Evolutionary conservation across 2,329 filamentous ascomycete species (phyloP), one percentile per base, ranked within the genome.

Genomic region (Aspergillus amoenus): DNA sequence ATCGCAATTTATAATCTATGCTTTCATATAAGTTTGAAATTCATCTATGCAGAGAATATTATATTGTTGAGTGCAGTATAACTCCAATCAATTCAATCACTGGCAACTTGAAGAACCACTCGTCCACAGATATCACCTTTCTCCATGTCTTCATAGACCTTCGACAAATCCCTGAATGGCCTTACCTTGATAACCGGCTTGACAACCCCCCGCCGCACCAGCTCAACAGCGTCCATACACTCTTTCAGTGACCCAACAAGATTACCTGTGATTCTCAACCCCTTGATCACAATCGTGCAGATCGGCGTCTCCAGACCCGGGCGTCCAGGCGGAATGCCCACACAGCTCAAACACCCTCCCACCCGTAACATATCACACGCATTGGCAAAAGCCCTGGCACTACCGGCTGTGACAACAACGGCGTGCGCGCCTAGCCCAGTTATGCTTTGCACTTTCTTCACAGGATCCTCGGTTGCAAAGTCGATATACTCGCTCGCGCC

Each of bases 201-300:
- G 5, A 80, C 75, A 21, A 76, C 60, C 0, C 77, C 77, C 2
- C 66, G 67, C 39, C 73, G 65, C 1, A 79, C 76, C 54, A 78
- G 60, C 32, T 79, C 75, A 17, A 79, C 76, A 0, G 77, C 78
- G 55, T 79, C 78, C 64, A 79, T 68, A 43, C 76, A 79, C 59
- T 80, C 78, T 57, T 76, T 76, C 60, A 79, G 59, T 4, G 73
- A 78, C 0, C 77, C 77, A 4, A 79, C 73, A 32, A 80, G 64
- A 50, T 78, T 79, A 1, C 77, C 77, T 1, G 70, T 73, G 44
- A 79, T 74, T 50, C 64, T 73, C 30, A 80, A 57, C 1, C 78
- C 76, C 61, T 75, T 78, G 61, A 80, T 79, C 24, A 79, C 76
- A 52, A 80, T 79, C 0, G 73, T 72, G 22, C 71, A 71, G 44